Conservation (phyloP, 1,284 basidiomycete genomes). For the Vanrija humicola region DNA sequence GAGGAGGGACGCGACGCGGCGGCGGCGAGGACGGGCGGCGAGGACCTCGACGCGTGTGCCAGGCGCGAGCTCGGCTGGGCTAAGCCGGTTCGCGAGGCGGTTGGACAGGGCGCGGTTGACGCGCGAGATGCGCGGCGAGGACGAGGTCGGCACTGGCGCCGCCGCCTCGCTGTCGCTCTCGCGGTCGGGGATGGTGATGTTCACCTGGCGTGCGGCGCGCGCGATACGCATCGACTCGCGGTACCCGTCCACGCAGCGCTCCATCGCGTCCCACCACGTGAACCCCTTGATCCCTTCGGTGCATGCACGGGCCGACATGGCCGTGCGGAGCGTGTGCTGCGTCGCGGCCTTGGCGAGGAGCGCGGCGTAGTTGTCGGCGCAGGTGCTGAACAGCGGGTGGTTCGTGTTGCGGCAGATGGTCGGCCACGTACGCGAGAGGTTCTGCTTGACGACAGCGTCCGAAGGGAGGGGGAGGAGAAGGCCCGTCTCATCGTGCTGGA, state of each 20-base stretch:
- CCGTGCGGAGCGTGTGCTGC: constrained; percentile 42
- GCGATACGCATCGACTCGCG: constrained; percentile 46
- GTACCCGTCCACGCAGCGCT: constrained; percentile 55
- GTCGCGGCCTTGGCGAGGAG: constrained; percentile 47
- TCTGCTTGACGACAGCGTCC: constrained; percentile 18
- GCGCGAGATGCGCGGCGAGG: constrained; percentile 15
- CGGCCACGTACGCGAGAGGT: constrained; percentile 30
- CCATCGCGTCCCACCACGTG: constrained; percentile 58
- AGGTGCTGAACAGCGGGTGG: constrained; percentile 42
- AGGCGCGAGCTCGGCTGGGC: neutral
- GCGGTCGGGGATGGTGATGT: constrained; percentile 7
- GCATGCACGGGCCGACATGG: constrained; percentile 50
- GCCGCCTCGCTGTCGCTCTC: neutral
- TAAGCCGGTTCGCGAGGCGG: constrained; percentile 14
- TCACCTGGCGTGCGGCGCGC: constrained; percentile 7
- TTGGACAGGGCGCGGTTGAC: constrained; percentile 25
- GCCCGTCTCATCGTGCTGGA: constrained; percentile 52
- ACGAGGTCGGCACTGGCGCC: neutral
- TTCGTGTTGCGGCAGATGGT: constrained; percentile 38
- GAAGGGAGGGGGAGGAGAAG: constrained; percentile 46
- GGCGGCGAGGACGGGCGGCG: neutral
- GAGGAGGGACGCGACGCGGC: neutral
- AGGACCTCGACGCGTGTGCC: neutral
- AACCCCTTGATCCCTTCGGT: constrained; percentile 49
- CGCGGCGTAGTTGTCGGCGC: constrained; percentile 50